A percentile compares a stretch with the other conserved stretches of the same genome.
phyloP scores from a whole-genome alignment of 345 rosid genomes.

The Heritiera littoralis region DNA sequence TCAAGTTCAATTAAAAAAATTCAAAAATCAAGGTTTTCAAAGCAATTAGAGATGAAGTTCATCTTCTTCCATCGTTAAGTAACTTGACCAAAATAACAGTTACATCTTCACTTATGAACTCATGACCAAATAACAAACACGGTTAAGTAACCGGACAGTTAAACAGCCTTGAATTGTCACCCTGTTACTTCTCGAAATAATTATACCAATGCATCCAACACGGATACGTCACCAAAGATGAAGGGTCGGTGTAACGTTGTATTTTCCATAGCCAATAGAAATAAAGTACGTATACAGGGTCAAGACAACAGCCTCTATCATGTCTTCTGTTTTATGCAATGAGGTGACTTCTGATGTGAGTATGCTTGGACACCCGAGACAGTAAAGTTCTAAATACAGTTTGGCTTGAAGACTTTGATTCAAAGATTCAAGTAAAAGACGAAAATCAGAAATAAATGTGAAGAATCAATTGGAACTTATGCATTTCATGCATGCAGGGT shows the following conservation, averaged over 20 bases:
- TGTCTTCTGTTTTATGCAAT: constrained; percentile 5
- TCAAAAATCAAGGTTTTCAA: too few species aligned
- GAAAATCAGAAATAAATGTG: constrained; percentile 15
- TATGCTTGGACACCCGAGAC: constrained; percentile 7
- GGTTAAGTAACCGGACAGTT: neutral
- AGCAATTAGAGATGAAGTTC: too few species aligned
- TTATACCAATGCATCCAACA: neutral
- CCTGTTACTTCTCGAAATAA: neutral
- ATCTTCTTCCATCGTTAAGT: too few species aligned
- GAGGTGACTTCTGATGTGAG: constrained; percentile 17
- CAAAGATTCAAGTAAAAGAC: constrained; percentile 7
- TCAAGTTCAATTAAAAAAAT: too few species aligned
- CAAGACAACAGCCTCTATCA: neutral
- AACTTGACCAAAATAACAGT: neutral
- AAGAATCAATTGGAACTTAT: neutral
- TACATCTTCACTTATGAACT: neutral
- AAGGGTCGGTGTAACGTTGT: neutral
- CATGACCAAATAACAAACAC: neutral
- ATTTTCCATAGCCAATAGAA: neutral
- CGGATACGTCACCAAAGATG: neutral
- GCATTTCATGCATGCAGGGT: constrained; percentile 20
- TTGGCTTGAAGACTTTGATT: neutral
- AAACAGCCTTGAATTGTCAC: neutral
- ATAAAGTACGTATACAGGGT: neutral
- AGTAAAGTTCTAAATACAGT: constrained; percentile 7